phyloP scores from a whole-genome alignment of 345 rosid genomes.

The Brassica carinata region DNA sequence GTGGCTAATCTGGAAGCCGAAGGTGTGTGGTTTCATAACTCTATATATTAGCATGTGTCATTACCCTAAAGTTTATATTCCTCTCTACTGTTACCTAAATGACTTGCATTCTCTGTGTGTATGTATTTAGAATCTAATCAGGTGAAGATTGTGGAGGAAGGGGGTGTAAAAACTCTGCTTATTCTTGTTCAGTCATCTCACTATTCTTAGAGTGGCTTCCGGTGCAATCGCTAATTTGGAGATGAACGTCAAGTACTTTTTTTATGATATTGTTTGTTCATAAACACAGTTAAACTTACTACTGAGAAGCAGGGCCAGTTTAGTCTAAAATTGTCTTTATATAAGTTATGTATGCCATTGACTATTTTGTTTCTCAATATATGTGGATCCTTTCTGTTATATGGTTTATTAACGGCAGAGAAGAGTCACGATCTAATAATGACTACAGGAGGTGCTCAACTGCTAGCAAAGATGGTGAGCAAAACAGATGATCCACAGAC shows the following conservation, averaged over 20 bases:
- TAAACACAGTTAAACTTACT: not conserved
- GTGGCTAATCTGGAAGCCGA: conserved; percentile 97
- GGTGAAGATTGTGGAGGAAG: conserved; percentile 86
- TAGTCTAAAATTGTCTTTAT: not conserved
- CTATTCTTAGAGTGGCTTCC: conserved; percentile 91
- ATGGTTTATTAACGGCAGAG: conserved; percentile 43
- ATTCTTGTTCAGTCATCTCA: conserved; percentile 65
- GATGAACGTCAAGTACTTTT: conserved; percentile 69
- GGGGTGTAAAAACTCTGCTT: conserved; percentile 86
- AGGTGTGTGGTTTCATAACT: conserved; percentile 51
- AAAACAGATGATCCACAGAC: conserved; percentile 80
- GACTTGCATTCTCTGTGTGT: conserved; percentile 14
- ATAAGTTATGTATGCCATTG: too few species aligned
- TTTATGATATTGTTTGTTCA: conserved; percentile 4
- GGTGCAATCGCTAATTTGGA: conserved; percentile 97
- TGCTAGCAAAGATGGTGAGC: not conserved
- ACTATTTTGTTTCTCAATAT: not conserved
- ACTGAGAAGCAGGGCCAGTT: not conserved
- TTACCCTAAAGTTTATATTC: too few species aligned
- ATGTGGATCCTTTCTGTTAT: not conserved
- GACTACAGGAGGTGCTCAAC: not conserved
- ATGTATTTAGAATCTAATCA: conserved; percentile 69
- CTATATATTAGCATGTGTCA: conserved; percentile 1
- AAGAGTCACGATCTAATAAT: conserved; percentile 70
- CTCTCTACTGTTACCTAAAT: not conserved